phyloP scores from a whole-genome alignment of 2,329 filamentous ascomycete genomes.

The Xenoacremonium recifei region DNA sequence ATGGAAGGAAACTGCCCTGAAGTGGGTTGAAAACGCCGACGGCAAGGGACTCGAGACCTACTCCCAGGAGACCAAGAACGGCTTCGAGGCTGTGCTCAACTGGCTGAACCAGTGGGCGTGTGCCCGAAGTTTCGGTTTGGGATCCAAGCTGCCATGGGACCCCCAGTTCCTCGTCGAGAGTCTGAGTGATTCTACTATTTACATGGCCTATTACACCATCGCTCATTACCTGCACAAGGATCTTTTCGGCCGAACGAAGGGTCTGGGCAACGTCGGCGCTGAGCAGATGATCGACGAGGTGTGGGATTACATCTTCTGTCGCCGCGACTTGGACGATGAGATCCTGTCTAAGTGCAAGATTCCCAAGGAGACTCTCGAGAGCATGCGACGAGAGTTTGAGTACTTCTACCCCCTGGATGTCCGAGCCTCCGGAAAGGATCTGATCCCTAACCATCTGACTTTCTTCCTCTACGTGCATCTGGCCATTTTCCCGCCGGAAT shows the following conservation, averaged over 20 bases:
- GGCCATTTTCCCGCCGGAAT: slow-evolving; percentile 82
- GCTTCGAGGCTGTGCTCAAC: slow-evolving; percentile 80
- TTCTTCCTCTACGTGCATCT: slow-evolving; percentile 95
- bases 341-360: slow-evolving; percentile 67
- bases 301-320: slow-evolving; percentile 93
- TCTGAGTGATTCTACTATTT: slow-evolving; percentile 88
- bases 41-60: slow-evolving; percentile 76
- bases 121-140: slow-evolving; percentile 85
- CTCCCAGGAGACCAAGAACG: slow-evolving; percentile 71
- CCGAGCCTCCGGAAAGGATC: slow-evolving; percentile 85
- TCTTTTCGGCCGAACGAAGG: slow-evolving; percentile 75
- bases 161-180: slow-evolving; percentile 86
- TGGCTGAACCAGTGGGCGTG: slow-evolving; percentile 98
- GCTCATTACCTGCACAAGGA: slow-evolving; percentile 74
- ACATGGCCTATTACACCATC: slow-evolving; percentile 79
- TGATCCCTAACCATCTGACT: slow-evolving; percentile 91
- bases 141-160: slow-evolving; percentile 95
- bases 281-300: slow-evolving; percentile 94
- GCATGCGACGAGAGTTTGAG: slow-evolving; percentile 87
- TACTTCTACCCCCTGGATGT: slow-evolving; percentile 97
- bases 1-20: slow-evolving; percentile 76
- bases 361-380: slow-evolving; percentile 67
- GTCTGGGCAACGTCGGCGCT: slow-evolving; percentile 65
- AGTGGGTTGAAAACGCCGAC: slow-evolving; percentile 67
- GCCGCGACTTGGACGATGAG: slow-evolving; percentile 66